Conservation (phyloP, 331 rosid species). For the Saraca asoca region DNA sequence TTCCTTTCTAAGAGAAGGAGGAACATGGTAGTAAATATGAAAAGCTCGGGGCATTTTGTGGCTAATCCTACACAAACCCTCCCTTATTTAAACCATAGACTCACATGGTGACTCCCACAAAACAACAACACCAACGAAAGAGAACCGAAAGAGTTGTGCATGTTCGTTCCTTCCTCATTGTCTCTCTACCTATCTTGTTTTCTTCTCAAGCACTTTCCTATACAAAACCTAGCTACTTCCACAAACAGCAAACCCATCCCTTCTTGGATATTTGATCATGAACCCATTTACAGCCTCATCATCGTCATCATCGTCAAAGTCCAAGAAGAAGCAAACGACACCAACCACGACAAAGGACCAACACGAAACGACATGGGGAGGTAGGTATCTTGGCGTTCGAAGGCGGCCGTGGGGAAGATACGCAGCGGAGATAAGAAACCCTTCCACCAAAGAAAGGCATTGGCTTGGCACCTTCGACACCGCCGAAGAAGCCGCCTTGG, state of each 20-base stretch:
- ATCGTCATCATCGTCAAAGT: constrained; percentile 34
- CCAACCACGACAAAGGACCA: constrained; percentile 26
- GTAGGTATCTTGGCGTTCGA: constrained; percentile 74
- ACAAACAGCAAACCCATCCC: constrained; percentile 15
- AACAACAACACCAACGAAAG: constrained; percentile 29
- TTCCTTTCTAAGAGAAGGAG: no score
- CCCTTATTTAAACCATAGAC: constrained; percentile 45
- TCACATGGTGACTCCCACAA: constrained; percentile 43
- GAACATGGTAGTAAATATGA: background rate
- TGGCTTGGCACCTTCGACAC: constrained; percentile 94
- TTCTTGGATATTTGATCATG: constrained; percentile 32
- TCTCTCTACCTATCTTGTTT: background rate
- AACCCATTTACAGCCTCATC: constrained; percentile 36
- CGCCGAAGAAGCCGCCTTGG: constrained; percentile 87
- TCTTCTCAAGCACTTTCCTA: no score
- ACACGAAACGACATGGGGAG: constrained; percentile 50
- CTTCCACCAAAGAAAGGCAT: constrained; percentile 81
- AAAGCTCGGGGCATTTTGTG: constrained; percentile 20
- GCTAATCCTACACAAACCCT: background rate
- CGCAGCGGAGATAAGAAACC: constrained; percentile 87
- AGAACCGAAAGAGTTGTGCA: constrained; percentile 35
- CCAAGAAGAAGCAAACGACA: constrained; percentile 44
- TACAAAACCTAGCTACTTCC: background rate
- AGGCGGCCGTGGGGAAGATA: constrained; percentile 90
- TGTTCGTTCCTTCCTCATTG: background rate